Base-by-base conservation (phyloP, 805 yeast genomes). In the Kodamaea lidongshanica region DNA sequence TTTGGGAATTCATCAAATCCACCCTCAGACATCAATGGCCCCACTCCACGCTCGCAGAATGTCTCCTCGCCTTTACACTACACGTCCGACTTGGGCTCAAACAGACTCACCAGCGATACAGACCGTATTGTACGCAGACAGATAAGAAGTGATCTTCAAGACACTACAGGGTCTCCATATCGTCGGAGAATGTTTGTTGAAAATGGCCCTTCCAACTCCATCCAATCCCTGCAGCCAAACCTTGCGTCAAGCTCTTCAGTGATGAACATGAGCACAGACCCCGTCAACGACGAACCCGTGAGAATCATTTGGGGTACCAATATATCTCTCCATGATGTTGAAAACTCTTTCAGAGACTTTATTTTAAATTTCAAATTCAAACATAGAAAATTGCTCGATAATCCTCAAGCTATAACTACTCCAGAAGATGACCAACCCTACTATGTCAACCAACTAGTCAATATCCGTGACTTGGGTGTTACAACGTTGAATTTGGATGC, bases 221-320 rank as follows among this genome's bases (percentile, higher is more conserved):
- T 12, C 16, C 30, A 17, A 9, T 13, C 27, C 10, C 17, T 16
- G 4, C 21, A 21, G 10, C 28, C 30, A 7, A 26, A 28, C 16
- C 23, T 30, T 16, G 26, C 24, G 12, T 33, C 33, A 7, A 33
- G 48, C 8, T 46, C 57, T 10, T 50, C 60, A 9, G 48, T 50
- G 24, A 44, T 56, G 11, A 45, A 40, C 33, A 15, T 32, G 27
- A 32, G 35, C 25, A 43, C 59, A 7, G 65, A 57, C 19, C 41
- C 44, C 11, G 34, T 30, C 16, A 36, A 39, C 14, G 74, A 73
- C 31, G 95, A 82, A 41, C 94, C 95, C 0, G 76, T 78, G 14
- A 72, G 94, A 47, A 95, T 92, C 32, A 89, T 92, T 48, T 92
- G 98, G 98, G 98, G 98, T 58, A 92, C 98, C 1, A 87, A 89